These are phyloP conservation scores for Mycena crocata DNA, from an alignment of 768 basidiomycete genomes.

Conservation along the genomic window DNA sequence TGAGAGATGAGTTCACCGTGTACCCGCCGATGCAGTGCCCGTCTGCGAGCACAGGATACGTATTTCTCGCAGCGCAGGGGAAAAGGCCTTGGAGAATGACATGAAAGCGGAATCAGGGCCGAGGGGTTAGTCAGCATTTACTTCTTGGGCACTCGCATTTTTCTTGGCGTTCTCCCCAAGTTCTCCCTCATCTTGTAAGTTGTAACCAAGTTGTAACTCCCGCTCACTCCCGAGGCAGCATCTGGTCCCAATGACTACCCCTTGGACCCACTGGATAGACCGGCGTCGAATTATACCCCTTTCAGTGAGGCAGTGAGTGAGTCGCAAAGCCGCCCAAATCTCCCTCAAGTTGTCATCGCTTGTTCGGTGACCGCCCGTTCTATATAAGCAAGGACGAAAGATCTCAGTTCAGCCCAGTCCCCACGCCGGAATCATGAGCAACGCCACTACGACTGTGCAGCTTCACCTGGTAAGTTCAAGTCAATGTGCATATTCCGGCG, in stretches of 20 bases:
- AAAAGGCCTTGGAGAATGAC: constrained; percentile 80
- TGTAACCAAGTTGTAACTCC: too few species aligned
- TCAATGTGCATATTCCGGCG: not conserved
- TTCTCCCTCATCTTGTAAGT: not conserved
- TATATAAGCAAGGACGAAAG: not conserved
- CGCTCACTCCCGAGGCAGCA: too few species aligned
- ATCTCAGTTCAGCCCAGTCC: not conserved
- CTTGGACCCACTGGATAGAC: too few species aligned
- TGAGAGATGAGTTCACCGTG: constrained; percentile 64
- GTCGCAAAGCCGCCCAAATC: too few species aligned
- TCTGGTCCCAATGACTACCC: too few species aligned
- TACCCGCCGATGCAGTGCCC: constrained; percentile 80
- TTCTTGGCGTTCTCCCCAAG: not conserved
- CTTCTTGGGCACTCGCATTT: not conserved
- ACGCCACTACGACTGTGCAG: constrained; percentile 1
- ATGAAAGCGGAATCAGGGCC: constrained; percentile 45
- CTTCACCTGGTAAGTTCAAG: constrained; percentile 16
- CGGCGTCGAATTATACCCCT: too few species aligned
- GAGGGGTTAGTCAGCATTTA: not conserved
- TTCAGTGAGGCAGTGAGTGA: too few species aligned
- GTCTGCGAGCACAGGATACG: constrained; percentile 86
- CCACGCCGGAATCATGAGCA: not conserved
- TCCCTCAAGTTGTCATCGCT: too few species aligned
- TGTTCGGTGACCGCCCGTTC: not conserved
- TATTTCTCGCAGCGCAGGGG: constrained; percentile 84